Evolutionary conservation across 352 stramenopile species (phyloP).

Genomic region (Pythium angustatum): DNA sequence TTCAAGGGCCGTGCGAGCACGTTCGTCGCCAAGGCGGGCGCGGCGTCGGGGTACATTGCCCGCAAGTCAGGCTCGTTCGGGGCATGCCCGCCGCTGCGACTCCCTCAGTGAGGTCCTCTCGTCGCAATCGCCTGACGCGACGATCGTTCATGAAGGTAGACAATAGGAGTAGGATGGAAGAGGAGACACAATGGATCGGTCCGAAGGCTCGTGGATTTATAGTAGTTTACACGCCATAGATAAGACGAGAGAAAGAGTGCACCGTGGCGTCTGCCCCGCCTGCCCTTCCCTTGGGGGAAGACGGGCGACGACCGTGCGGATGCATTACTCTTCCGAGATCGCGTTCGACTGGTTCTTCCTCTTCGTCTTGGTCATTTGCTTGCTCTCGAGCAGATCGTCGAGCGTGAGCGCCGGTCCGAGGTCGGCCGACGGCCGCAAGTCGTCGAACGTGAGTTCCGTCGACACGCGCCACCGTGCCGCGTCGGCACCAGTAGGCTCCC

Average conservation of each 20-base stretch:
- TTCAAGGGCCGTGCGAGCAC: neutral
- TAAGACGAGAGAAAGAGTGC: neutral
- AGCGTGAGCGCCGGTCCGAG: slow-evolving; percentile 25
- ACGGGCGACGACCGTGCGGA: too few relatives aligned
- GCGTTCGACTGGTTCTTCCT: slow-evolving; percentile 6
- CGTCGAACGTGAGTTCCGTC: slow-evolving; percentile 32
- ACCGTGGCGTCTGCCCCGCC: too few relatives aligned
- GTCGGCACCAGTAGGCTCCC: slow-evolving; percentile 13
- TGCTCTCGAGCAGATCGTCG: slow-evolving; percentile 29
- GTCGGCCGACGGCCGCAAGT: slow-evolving; percentile 21
- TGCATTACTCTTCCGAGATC: slow-evolving; percentile 12
- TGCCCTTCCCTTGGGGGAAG: neutral
- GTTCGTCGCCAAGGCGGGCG: neutral
- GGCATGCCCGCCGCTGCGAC: too few relatives aligned
- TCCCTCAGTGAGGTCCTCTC: too few relatives aligned
- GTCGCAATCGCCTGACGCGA: too few relatives aligned
- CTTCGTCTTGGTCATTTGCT: slow-evolving; percentile 15
- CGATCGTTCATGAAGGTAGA: too few relatives aligned
- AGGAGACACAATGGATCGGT: too few relatives aligned
- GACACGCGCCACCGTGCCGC: slow-evolving; percentile 29
- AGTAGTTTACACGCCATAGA: slow-evolving; percentile 16
- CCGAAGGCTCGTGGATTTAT: slow-evolving; percentile 11
- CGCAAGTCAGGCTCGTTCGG: too few relatives aligned
- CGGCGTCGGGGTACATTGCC: too few relatives aligned
- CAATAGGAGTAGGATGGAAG: too few relatives aligned